These are phyloP conservation scores for Xylogone sp. DNA, from an alignment of 2,329 filamentous ascomycete species.

Conservation along the genomic window DNA sequence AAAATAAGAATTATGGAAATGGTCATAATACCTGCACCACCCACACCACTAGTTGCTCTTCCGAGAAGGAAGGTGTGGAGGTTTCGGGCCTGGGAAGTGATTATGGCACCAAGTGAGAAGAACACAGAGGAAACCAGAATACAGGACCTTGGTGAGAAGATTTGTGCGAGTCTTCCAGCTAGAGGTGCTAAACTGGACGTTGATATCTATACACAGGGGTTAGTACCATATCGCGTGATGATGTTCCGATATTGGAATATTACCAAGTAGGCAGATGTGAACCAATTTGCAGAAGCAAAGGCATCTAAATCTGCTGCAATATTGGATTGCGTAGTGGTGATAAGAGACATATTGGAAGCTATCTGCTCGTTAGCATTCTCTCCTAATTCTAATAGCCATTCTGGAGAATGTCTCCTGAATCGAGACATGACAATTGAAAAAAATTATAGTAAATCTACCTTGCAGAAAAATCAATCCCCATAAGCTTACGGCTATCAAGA, in stretches of 20 bases:
- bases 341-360: conserved; percentile 68
- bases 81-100: conserved; percentile 58
- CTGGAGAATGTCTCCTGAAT: background rate
- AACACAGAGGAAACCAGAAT: conserved; percentile 57
- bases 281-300: conserved; percentile 73
- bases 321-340: conserved; percentile 74
- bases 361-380: conserved; percentile 1
- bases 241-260: background rate
- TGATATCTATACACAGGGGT: conserved; percentile 41
- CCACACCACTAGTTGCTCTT: conserved; percentile 63
- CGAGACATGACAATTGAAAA: background rate
- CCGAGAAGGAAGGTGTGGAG: conserved; percentile 65
- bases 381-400: background rate
- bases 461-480: conserved; percentile 58
- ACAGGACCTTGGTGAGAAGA: conserved; percentile 67
- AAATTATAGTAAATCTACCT: conserved; percentile 38
- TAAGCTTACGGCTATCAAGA: conserved; percentile 48
- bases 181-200: conserved; percentile 61
- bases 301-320: conserved; percentile 74
- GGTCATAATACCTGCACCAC: conserved; percentile 68
- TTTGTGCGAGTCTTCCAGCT: conserved; percentile 65
- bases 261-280: conserved; percentile 71
- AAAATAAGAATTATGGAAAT: conserved; percentile 72
- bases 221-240: background rate
- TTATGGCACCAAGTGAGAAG: conserved; percentile 57